phyloP scores from a whole-genome alignment of 306 rosid species.

The Vigna mungo region DNA sequence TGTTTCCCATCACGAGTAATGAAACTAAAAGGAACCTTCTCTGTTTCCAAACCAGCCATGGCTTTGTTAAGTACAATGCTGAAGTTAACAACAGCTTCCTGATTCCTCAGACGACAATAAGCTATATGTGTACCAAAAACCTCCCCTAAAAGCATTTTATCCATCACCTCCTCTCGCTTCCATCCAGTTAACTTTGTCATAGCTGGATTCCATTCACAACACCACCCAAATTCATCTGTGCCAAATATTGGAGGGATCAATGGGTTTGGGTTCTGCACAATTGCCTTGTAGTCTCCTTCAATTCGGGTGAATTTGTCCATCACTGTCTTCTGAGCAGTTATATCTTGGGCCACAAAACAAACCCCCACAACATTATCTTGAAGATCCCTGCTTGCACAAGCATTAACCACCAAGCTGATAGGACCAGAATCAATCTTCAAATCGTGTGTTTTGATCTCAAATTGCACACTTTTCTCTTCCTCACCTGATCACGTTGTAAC shows the following conservation, averaged over 20 bases:
- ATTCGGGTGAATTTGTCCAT: slow-evolving; percentile 89
- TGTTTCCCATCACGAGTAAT: slow-evolving; percentile 58
- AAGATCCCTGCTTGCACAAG: slow-evolving; percentile 87
- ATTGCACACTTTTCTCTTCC: slow-evolving; percentile 81
- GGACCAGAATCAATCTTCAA: slow-evolving; percentile 65
- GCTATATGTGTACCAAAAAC: slow-evolving; percentile 70
- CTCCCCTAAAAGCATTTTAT: slow-evolving; percentile 87
- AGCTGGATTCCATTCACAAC: slow-evolving; percentile 90
- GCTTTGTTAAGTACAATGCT: slow-evolving; percentile 71
- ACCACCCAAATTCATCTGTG: slow-evolving; percentile 88
- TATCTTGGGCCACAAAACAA: slow-evolving; percentile 89
- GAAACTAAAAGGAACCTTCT: slow-evolving; percentile 73
- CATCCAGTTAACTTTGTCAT: slow-evolving; percentile 81
- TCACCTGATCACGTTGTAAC: slow-evolving; percentile 58
- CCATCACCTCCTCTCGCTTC: slow-evolving; percentile 74
- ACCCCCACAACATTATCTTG: slow-evolving; percentile 76
- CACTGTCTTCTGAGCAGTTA: slow-evolving; percentile 81
- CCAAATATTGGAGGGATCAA: slow-evolving; percentile 89
- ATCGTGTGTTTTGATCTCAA: slow-evolving; percentile 81
- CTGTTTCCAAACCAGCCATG: slow-evolving; percentile 72
- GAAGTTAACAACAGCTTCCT: slow-evolving; percentile 78
- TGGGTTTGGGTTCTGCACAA: slow-evolving; percentile 80
- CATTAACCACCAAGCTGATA: slow-evolving; percentile 78
- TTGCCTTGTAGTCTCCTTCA: slow-evolving; percentile 90
- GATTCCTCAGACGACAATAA: slow-evolving; percentile 78